Conservation (phyloP, 2,329 filamentous ascomycete genomes). For the Fusarium xylarioides region DNA sequence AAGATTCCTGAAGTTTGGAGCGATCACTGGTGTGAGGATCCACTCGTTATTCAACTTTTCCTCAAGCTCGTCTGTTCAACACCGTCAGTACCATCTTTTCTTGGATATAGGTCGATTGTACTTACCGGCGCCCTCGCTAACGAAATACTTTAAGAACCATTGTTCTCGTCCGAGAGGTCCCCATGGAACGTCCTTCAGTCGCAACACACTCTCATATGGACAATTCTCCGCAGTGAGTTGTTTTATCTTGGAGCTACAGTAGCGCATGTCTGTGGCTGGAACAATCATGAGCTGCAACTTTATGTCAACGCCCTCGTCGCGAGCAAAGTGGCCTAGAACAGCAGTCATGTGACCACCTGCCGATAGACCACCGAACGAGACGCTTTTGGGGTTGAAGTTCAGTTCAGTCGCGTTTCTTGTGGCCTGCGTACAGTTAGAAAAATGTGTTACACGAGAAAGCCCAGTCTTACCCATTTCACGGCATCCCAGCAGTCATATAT, state of each 20-base stretch:
- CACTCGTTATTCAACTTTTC: neutral
- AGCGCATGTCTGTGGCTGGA: neutral
- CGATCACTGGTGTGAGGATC: neutral
- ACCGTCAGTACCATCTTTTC: rapidly evolving
- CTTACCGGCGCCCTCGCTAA: neutral
- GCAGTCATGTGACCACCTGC: conserved; percentile 1
- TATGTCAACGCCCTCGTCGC: neutral
- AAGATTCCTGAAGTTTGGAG: neutral
- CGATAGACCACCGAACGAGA: neutral
- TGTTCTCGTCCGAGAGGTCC: neutral
- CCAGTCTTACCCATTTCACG: neutral
- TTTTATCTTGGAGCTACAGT: neutral
- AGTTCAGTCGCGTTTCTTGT: neutral
- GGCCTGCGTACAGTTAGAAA: neutral
- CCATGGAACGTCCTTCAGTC: neutral
- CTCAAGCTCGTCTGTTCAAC: neutral
- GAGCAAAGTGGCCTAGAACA: neutral
- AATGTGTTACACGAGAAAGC: rapidly evolving
- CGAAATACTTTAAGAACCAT: neutral
- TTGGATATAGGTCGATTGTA: rapidly evolving
- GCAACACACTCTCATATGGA: neutral
- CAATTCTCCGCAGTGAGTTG: neutral
- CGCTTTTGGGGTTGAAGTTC: neutral
- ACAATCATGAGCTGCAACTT: conserved; percentile 1
- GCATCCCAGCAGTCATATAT: conserved; percentile 6